Conservation (phyloP, 176 grass and related monocot genomes). For the Phyllostachys edulis region DNA sequence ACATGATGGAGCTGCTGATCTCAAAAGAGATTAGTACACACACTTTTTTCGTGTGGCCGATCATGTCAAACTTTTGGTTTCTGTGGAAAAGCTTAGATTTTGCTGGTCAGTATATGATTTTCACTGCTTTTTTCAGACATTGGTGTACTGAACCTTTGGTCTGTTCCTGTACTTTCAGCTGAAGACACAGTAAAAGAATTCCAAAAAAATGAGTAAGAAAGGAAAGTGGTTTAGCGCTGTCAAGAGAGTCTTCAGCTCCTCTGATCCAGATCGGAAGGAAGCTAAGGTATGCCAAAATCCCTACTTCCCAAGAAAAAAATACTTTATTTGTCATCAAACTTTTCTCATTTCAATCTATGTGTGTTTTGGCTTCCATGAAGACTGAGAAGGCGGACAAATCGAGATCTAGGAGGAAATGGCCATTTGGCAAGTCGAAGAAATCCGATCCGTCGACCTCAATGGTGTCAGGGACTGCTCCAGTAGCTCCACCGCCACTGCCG, state of each 20-base stretch:
- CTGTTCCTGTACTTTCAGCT: slow-evolving; percentile 24
- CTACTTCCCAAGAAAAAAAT: not conserved
- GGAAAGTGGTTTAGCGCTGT: slow-evolving; percentile 73
- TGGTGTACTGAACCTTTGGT: slow-evolving; percentile 28
- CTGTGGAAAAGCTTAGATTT: not conserved
- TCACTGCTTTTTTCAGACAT: not conserved
- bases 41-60: not conserved
- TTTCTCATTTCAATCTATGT: slow-evolving; percentile 11
- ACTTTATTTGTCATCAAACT: not conserved
- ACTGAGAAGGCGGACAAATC: slow-evolving; percentile 44
- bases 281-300: slow-evolving; percentile 47
- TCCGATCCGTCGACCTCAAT: slow-evolving; percentile 37
- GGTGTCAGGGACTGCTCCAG: slow-evolving; percentile 18
- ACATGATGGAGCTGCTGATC: slow-evolving; percentile 10
- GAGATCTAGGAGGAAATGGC: slow-evolving; percentile 64
- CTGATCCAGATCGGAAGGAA: slow-evolving; percentile 54
- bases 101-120: not conserved
- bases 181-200: slow-evolving; percentile 6
- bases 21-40: not conserved
- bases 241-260: slow-evolving; percentile 73
- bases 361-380: slow-evolving; percentile 28
- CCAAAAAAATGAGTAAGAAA: slow-evolving; percentile 67
- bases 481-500: slow-evolving; percentile 22
- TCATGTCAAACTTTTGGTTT: not conserved
- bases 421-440: slow-evolving; percentile 46